Evolutionary conservation across 768 basidiomycete genomes (phyloP).

Genomic region (Mycena chlorophos): DNA sequence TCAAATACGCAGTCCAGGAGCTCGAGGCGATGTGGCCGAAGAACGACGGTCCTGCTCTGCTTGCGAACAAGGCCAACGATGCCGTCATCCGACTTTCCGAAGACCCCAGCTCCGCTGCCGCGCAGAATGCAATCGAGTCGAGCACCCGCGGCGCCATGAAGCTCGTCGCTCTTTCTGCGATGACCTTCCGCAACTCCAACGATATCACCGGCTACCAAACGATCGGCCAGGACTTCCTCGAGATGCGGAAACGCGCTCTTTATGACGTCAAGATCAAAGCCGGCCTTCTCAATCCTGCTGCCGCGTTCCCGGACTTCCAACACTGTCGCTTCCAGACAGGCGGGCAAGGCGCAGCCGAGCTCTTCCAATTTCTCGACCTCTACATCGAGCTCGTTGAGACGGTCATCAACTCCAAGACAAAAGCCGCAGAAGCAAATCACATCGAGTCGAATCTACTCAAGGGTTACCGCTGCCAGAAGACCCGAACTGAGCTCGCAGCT

Average conservation of each 20-base stretch:
- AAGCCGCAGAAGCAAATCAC: conserved; percentile 19
- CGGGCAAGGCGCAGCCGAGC: conserved; percentile 14
- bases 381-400: conserved; percentile 17
- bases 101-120: conserved; percentile 10
- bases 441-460: conserved; percentile 27
- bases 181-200: conserved; percentile 30
- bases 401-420: conserved; percentile 16
- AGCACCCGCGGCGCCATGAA: conserved; percentile 29
- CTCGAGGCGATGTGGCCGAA: not conserved
- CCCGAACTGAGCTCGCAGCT: conserved; percentile 24
- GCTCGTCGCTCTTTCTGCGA: conserved; percentile 24
- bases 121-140: conserved; percentile 18
- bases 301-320: conserved; percentile 23
- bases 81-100: conserved; percentile 19
- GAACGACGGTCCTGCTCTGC: not conserved
- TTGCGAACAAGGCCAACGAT: not conserved
- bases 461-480: conserved; percentile 22
- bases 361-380: conserved; percentile 13
- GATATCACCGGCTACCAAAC: conserved; percentile 32
- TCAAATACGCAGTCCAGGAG: not conserved
- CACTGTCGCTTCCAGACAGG: conserved; percentile 15
- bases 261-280: not conserved
- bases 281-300: conserved; percentile 4
- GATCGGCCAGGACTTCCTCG: conserved; percentile 10
- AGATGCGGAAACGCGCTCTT: conserved; percentile 10